phyloP scores from a whole-genome alignment of 768 basidiomycete species.

The Mycena albidolilacea region DNA sequence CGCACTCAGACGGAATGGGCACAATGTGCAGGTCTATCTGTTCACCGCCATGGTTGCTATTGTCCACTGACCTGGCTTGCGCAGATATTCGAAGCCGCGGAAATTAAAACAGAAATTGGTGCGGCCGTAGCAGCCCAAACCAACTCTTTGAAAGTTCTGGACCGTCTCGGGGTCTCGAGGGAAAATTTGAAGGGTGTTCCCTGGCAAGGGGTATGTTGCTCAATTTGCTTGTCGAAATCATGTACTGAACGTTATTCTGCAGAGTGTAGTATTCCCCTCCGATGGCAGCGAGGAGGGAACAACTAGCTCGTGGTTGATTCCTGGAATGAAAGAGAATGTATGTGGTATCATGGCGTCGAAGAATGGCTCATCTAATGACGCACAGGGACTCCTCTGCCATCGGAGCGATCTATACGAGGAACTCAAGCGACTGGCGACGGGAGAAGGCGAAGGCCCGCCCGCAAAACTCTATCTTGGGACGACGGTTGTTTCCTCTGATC shows the following conservation, averaged over 20 bases:
- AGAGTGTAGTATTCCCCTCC: neutral
- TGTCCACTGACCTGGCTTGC: neutral
- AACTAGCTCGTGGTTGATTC: neutral
- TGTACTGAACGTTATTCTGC: neutral
- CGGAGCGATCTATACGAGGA: neutral
- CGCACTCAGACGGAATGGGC: neutral
- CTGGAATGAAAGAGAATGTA: neutral
- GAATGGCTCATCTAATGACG: neutral
- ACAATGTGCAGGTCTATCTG: neutral
- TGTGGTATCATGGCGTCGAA: neutral
- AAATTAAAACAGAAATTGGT: neutral
- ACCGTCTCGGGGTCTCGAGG: neutral
- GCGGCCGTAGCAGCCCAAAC: neutral
- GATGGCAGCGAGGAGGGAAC: neutral
- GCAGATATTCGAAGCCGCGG: constrained; percentile 1
- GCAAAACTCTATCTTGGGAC: neutral
- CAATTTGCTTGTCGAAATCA: neutral
- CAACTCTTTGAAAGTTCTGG: neutral
- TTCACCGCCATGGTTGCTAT: neutral
- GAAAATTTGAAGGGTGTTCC: neutral
- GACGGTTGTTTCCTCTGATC: neutral
- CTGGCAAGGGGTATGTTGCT: neutral
- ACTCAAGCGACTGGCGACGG: neutral
- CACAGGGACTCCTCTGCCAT: neutral
- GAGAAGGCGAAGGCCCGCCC: neutral